Conservation (phyloP, 1,284 basidiomycete species). For the Cutaneotrichosporon daszewskae region DNA sequence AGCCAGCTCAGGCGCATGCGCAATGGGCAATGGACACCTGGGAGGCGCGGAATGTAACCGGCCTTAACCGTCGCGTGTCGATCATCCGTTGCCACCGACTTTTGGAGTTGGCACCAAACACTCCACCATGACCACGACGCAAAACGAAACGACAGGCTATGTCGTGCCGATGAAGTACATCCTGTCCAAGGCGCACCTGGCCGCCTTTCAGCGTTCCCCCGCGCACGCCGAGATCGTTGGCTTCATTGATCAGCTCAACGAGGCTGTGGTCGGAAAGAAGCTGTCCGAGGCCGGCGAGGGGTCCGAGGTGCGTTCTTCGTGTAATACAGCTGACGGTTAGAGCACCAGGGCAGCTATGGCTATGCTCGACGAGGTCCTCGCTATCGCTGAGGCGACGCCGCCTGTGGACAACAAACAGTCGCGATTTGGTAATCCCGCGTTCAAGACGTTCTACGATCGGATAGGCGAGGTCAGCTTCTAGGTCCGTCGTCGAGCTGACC, state of each 20-base stretch:
- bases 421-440: conserved; percentile 95
- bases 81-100: too few species aligned
- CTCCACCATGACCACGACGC: conserved; percentile 3
- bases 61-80: too few species aligned
- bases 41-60: too few species aligned
- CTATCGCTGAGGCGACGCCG: conserved; percentile 64
- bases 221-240: conserved; percentile 66
- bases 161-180: conserved; percentile 62
- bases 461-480: too few species aligned
- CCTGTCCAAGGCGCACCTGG: conserved; percentile 69
- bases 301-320: conserved; percentile 54
- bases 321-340: conserved; percentile 47
- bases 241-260: conserved; percentile 74
- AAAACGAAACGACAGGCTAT: conserved; percentile 10
- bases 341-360: conserved; percentile 58
- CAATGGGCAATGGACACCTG: too few species aligned
- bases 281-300: conserved; percentile 60
- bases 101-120: too few species aligned
- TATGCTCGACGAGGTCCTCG: conserved; percentile 64
- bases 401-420: conserved; percentile 86
- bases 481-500: too few species aligned
- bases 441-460: conserved; percentile 83
- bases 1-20: too few species aligned
- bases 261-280: conserved; percentile 68
- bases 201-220: conserved; percentile 70